These are phyloP conservation scores for Musa schizocarpa DNA, from an alignment of 176 grass and related monocot species.

Conservation along the genomic window DNA sequence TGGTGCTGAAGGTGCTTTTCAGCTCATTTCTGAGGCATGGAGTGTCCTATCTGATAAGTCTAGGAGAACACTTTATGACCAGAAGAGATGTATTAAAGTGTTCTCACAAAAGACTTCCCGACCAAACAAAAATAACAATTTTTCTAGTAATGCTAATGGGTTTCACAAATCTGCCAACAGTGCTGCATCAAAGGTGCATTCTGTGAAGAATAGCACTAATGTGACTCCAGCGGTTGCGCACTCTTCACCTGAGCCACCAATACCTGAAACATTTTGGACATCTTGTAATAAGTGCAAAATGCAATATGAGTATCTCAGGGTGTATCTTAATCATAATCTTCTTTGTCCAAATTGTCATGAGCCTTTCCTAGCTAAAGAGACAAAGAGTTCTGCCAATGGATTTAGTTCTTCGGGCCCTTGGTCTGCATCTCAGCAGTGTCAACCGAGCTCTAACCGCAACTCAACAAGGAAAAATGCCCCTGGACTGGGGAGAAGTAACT, in stretches of 20 bases:
- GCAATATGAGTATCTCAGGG: slow-evolving; percentile 34
- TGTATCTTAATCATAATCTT: slow-evolving; percentile 27
- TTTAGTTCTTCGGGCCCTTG: background rate
- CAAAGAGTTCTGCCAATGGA: background rate
- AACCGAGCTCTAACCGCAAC: slow-evolving; percentile 4
- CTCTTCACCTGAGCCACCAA: background rate
- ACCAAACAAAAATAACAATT: slow-evolving; percentile 13
- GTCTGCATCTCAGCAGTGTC: slow-evolving; percentile 3
- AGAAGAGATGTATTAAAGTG: slow-evolving; percentile 18
- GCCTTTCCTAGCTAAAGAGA: slow-evolving; percentile 31
- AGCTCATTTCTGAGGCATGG: slow-evolving; percentile 59
- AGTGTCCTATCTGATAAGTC: slow-evolving; percentile 44
- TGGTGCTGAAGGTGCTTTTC: slow-evolving; percentile 48
- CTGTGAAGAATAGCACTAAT: background rate
- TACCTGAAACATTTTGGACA: slow-evolving; percentile 58
- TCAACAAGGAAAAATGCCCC: background rate
- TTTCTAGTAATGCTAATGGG: background rate
- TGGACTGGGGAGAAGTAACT: slow-evolving; percentile 6
- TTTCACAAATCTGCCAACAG: slow-evolving; percentile 3
- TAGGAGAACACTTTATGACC: slow-evolving; percentile 42
- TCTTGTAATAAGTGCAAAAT: slow-evolving; percentile 26
- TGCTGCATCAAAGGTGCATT: background rate
- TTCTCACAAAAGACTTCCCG: slow-evolving; percentile 16
- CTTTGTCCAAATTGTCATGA: slow-evolving; percentile 21
- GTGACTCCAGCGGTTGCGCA: background rate